Conservation (phyloP, 2,329 filamentous ascomycete species). For the Sphaerulina musiva region DNA sequence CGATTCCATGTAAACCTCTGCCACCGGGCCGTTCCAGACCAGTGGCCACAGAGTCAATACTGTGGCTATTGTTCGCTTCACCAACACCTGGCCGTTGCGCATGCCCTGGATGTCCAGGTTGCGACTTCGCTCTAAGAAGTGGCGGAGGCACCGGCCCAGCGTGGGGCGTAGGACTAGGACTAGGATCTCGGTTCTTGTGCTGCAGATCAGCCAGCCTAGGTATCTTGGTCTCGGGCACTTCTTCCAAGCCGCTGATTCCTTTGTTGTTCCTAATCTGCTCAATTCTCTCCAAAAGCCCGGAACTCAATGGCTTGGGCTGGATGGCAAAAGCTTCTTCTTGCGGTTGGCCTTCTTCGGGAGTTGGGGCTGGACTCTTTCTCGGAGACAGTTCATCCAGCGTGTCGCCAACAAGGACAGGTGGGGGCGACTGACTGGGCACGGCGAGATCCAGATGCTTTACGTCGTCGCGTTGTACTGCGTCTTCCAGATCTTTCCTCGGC, state of each 20-base stretch:
- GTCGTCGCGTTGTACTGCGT: conserved; percentile 44
- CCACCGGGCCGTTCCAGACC: not conserved
- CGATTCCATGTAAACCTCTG: conserved; percentile 30
- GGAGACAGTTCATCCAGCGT: conserved; percentile 11
- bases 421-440: conserved; percentile 35
- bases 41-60: conserved; percentile 29
- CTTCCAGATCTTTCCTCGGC: conserved; percentile 29
- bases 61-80: conserved; percentile 17
- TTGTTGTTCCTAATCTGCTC: conserved; percentile 34
- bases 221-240: conserved; percentile 32
- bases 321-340: conserved; percentile 27
- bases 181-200: conserved; percentile 31
- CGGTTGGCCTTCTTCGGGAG: not conserved
- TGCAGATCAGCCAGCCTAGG: conserved; percentile 30
- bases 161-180: conserved; percentile 31
- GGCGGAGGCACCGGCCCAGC: conserved; percentile 40
- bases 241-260: conserved; percentile 17
- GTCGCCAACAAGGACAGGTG: conserved; percentile 12
- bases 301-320: conserved; percentile 33
- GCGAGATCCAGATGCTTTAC: conserved; percentile 58
- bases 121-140: conserved; percentile 47
- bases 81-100: conserved; percentile 28
- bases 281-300: conserved; percentile 34
- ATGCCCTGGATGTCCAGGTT: conserved; percentile 34
- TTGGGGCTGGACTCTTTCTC: not conserved